Evolutionary conservation across 352 stramenopile species (phyloP).

Genomic region (Globisporangium splendens): DNA sequence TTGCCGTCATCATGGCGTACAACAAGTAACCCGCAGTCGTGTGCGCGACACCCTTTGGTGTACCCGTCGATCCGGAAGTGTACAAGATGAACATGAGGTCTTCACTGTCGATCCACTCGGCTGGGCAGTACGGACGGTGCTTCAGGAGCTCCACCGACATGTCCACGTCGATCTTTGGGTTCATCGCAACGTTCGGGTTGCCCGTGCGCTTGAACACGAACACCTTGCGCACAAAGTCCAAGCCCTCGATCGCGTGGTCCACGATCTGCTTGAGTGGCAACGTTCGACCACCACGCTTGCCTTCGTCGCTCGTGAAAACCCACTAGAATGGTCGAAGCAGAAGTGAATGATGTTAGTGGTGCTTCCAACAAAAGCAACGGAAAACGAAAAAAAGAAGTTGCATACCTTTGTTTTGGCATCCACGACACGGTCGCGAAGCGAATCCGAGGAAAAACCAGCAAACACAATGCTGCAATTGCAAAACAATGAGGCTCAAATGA

Average conservation of each 20-base stretch:
- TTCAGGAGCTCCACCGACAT: constrained; percentile 90
- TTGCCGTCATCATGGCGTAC: constrained; percentile 92
- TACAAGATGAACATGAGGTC: constrained; percentile 98
- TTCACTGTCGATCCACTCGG: constrained; percentile 95
- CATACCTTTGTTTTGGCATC: constrained; percentile 60
- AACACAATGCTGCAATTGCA: constrained; percentile 90
- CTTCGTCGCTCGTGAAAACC: constrained; percentile 94
- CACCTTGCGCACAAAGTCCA: constrained; percentile 91
- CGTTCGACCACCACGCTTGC: constrained; percentile 90
- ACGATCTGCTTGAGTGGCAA: constrained; percentile 96
- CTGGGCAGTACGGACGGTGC: constrained; percentile 92
- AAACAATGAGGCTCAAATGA: neutral
- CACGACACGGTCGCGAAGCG: constrained; percentile 93
- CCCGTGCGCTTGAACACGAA: constrained; percentile 94
- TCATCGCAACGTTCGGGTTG: constrained; percentile 68
- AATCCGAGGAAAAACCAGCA: constrained; percentile 93
- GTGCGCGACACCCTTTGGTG: constrained; percentile 95
- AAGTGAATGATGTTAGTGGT: neutral
- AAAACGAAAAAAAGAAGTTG: neutral
- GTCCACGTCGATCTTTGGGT: constrained; percentile 87
- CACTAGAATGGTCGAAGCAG: constrained; percentile 32
- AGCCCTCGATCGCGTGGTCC: constrained; percentile 87
- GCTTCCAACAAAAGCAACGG: neutral
- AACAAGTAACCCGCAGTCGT: constrained; percentile 95
- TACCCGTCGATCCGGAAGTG: constrained; percentile 95